phyloP scores from a whole-genome alignment of 345 rosid species.

The Populus tremula region DNA sequence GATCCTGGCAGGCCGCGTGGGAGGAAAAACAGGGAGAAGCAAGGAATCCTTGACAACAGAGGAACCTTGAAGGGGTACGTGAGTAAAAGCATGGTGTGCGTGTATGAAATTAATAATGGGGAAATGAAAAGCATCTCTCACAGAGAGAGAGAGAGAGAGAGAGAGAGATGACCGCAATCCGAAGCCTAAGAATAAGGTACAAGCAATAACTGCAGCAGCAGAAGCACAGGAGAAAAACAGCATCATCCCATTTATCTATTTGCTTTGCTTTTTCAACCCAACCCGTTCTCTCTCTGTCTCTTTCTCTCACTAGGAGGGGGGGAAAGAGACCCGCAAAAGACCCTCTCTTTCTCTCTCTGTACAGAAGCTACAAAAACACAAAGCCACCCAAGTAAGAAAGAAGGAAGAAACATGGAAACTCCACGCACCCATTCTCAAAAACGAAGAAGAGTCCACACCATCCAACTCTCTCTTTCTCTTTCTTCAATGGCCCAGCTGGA shows the following conservation, averaged over 20 bases:
- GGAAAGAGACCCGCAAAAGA: background rate
- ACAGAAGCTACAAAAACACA: background rate
- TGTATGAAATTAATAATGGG: background rate
- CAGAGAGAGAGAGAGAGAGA: background rate
- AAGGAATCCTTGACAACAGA: constrained; percentile 12
- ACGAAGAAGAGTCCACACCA: constrained; percentile 33
- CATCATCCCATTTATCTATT: constrained; percentile 30
- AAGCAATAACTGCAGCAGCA: constrained; percentile 23
- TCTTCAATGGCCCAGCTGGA: constrained; percentile 65
- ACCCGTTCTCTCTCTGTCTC: background rate
- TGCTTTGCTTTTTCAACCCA: constrained; percentile 25
- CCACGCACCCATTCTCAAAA: constrained; percentile 16
- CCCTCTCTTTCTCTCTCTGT: constrained; percentile 13
- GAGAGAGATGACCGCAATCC: constrained; percentile 17
- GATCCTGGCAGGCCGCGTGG: constrained; percentile 1
- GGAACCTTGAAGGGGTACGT: constrained; percentile 13
- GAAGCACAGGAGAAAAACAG: constrained; percentile 23
- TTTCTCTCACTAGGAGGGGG: background rate
- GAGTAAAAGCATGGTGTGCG: constrained; percentile 10
- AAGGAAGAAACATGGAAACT: constrained; percentile 31
- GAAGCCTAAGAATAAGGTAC: constrained; percentile 30
- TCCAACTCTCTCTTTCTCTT: constrained; percentile 25
- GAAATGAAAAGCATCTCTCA: constrained; percentile 7
- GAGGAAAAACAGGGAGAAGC: too few relatives aligned
- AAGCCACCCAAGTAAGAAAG: constrained; percentile 2